Evolutionary conservation across 140 eudicot species (phyloP).

Genomic region (Senecio squalidus): DNA sequence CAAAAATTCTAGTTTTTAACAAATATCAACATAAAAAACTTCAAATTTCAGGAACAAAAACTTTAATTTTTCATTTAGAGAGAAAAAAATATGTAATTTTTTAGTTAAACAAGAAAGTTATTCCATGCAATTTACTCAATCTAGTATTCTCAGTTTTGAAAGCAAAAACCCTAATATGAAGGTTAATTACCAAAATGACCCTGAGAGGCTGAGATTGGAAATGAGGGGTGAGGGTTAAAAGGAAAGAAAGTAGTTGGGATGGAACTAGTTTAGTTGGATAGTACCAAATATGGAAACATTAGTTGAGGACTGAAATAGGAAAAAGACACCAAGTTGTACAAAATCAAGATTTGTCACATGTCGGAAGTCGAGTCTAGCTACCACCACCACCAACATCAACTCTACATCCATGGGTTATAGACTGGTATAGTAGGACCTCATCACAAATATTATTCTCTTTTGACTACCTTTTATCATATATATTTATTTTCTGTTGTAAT

Average conservation of each 20-base stretch:
- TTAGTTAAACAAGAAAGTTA: too few relatives aligned
- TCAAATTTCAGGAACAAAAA: too few relatives aligned
- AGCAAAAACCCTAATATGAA: too few relatives aligned
- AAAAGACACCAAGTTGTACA: neutral
- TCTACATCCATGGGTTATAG: neutral
- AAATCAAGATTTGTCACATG: neutral
- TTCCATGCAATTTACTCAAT: too few relatives aligned
- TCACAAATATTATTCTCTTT: neutral
- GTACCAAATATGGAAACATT: conserved; percentile 8
- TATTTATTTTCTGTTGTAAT: neutral
- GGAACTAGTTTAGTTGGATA: conserved; percentile 24
- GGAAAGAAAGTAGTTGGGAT: conserved; percentile 14
- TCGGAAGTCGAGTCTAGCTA: neutral
- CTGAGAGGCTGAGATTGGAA: neutral
- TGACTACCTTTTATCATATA: neutral
- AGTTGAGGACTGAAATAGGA: conserved; percentile 15
- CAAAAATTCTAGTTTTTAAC: too few relatives aligned
- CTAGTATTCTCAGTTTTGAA: too few relatives aligned
- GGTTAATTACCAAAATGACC: conserved; percentile 4
- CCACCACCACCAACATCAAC: neutral
- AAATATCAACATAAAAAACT: too few relatives aligned
- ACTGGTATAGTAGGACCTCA: neutral
- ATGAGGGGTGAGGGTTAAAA: neutral
- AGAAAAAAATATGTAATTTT: too few relatives aligned
- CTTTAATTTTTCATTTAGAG: too few relatives aligned